A percentile compares a stretch with the other conserved stretches of the same genome.
These are phyloP conservation scores for Senecio squalidus DNA, from an alignment of 140 eudicot genomes.

Conservation along the genomic window DNA sequence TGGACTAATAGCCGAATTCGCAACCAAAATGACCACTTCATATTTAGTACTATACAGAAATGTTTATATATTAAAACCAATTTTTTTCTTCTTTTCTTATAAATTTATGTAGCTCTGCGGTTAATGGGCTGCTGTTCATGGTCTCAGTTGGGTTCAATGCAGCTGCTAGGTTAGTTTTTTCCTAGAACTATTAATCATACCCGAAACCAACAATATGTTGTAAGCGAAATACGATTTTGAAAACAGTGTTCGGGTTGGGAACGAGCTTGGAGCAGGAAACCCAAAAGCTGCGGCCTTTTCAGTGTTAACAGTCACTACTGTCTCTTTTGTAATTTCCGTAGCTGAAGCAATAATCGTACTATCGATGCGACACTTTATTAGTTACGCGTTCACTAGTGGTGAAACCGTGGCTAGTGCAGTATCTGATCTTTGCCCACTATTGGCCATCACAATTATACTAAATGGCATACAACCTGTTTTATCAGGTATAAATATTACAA, in stretches of 20 bases:
- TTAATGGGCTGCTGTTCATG: constrained; percentile 60
- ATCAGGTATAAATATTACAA: constrained; percentile 44
- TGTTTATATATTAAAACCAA: too few species aligned
- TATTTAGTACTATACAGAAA: too few species aligned
- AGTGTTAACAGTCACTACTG: constrained; percentile 41
- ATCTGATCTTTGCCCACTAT: constrained; percentile 60
- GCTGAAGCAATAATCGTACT: constrained; percentile 36
- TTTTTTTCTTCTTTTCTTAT: neutral
- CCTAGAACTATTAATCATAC: too few species aligned
- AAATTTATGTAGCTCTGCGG: constrained; percentile 39
- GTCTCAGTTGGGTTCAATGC: constrained; percentile 85
- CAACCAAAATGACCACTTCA: too few species aligned
- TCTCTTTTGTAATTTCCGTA: constrained; percentile 45
- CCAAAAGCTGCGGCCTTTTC: constrained; percentile 72
- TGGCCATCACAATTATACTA: constrained; percentile 56
- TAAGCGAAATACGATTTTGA: neutral
- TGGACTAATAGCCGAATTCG: too few species aligned
- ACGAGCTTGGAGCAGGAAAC: constrained; percentile 82
- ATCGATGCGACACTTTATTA: constrained; percentile 42
- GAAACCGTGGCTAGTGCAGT: constrained; percentile 59
- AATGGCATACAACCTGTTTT: constrained; percentile 75
- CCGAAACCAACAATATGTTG: neutral
- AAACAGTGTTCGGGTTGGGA: constrained; percentile 73
- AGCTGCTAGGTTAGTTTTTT: constrained; percentile 63
- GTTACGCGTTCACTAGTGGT: constrained; percentile 58